Conservation (phyloP, 192 early-diverging fungal genomes). For the Backusella luteola region DNA sequence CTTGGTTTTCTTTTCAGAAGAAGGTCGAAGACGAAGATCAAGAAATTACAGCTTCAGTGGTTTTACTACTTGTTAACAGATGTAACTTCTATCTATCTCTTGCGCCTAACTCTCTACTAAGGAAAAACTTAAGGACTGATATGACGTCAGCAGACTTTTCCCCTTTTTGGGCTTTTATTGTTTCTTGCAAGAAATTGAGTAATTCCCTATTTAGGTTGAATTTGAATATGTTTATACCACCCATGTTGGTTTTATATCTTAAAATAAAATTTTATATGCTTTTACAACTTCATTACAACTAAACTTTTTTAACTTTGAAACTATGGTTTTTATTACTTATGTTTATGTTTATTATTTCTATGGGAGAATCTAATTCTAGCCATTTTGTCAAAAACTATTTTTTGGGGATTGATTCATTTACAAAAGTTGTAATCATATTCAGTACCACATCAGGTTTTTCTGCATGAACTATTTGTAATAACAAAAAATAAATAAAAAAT, state of each 20-base stretch:
- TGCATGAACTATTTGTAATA: constrained; percentile 2
- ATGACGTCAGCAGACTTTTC: not conserved
- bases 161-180: not conserved
- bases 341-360: not conserved
- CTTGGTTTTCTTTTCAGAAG: constrained; percentile 4
- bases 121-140: not conserved
- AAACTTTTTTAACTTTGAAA: no score
- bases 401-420: not conserved
- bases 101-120: not conserved
- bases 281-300: not conserved
- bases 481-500: not conserved
- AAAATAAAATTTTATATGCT: not conserved
- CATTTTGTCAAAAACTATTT: not conserved
- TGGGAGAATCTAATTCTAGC: not conserved
- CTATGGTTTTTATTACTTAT: not conserved
- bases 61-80: not conserved
- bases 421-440: not conserved
- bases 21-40: not conserved
- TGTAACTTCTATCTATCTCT: constrained; percentile 1
- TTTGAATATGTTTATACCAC: not conserved
- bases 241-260: not conserved
- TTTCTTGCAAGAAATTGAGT: not conserved
- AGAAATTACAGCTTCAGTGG: not conserved
- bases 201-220: not conserved
- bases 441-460: constrained; percentile 8